Base-by-base conservation (phyloP, 306 rosid species). In the Arachis stenosperma region DNA sequence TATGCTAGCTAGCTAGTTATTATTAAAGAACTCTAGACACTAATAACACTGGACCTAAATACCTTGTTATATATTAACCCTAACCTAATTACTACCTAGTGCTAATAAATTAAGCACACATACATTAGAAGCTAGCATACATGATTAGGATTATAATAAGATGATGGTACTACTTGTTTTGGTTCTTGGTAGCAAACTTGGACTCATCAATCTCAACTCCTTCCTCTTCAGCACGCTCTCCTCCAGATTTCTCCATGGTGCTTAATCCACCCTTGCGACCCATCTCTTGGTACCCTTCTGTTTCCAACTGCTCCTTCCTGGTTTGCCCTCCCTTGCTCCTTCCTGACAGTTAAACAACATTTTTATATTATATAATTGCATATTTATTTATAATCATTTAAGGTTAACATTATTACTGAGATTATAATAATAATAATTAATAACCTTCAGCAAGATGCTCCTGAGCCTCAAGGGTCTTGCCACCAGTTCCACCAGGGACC, bases 401-500 rank as follows among this genome's bases (percentile, higher is more conserved):
- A 17, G 0, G 17, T 17, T n/a, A 50, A 13, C 14, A 13, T 50
- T 13, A 50, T 50, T 50, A 15, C 4, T 3, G n/a, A 13, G 1
- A 11, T 6, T 0, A 15, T 6, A 4, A 3, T 15, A 12, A 50
- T 50, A 11, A 2, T 9, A 3, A 12, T 2, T 63, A 6, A 15
- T 14, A 71, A 78, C 96, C 98, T 89, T 90, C 84, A 50, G 96
- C 97, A 14, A 93, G 92, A 52, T 84, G 89, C 47, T 90, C 83
- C 75, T 90, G 96, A 74, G 97, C 98, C 46, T 89, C 87, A 7
- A 93, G 84, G 85, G 85, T 89, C 74, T 93, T 84, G 40, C 96
- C 97, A 61, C 93, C 97, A 3, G 96, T 93, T 40, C 98, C 98
- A 33, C 96, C 96, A 1, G 93, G 92, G 27, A 90, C 85, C 6